A percentile compares a stretch with the other conserved stretches of the same genome.
Conservation (phyloP, 371 early-diverging fungal genomes). For the Mucor lusitanicus region DNA sequence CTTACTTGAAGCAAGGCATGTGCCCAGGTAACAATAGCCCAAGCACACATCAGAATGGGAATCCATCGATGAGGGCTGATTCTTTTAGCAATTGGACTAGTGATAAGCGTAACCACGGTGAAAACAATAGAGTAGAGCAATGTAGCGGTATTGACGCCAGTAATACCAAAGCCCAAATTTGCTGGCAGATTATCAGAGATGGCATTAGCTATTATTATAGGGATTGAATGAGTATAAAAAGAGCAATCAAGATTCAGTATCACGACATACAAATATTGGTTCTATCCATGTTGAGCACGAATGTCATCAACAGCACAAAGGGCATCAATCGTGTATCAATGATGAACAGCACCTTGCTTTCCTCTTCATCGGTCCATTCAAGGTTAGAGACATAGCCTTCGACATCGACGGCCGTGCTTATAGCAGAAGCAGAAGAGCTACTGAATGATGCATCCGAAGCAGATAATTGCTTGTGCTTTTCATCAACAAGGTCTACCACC, state of each 20-base stretch:
- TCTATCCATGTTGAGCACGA: constrained; percentile 12
- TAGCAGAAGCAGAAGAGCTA: not conserved
- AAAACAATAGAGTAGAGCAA: constrained; percentile 39
- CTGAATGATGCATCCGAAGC: not conserved
- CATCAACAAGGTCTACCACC: not conserved
- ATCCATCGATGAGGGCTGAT: constrained; percentile 61
- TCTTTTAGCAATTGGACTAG: constrained; percentile 52
- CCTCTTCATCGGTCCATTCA: constrained; percentile 41
- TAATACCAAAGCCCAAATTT: constrained; percentile 43
- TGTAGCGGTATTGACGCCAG: constrained; percentile 39
- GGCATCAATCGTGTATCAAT: constrained; percentile 34
- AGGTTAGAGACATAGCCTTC: constrained; percentile 18
- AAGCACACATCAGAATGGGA: constrained; percentile 59
- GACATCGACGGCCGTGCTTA: not conserved
- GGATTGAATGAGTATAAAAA: not conserved
- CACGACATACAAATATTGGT: constrained; percentile 4
- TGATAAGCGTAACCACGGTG: constrained; percentile 41
- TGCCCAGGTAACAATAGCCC: constrained; percentile 60
- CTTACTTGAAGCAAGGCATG: constrained; percentile 35
- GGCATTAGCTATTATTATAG: constrained; percentile 44
- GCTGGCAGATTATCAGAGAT: constrained; percentile 45
- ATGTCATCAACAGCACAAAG: constrained; percentile 32
- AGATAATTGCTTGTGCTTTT: not conserved
- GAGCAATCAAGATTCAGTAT: not conserved
- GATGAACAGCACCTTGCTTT: constrained; percentile 19